Conservation (phyloP, 2,329 filamentous ascomycete genomes). For the Tolypocladium guangdongense region DNA sequence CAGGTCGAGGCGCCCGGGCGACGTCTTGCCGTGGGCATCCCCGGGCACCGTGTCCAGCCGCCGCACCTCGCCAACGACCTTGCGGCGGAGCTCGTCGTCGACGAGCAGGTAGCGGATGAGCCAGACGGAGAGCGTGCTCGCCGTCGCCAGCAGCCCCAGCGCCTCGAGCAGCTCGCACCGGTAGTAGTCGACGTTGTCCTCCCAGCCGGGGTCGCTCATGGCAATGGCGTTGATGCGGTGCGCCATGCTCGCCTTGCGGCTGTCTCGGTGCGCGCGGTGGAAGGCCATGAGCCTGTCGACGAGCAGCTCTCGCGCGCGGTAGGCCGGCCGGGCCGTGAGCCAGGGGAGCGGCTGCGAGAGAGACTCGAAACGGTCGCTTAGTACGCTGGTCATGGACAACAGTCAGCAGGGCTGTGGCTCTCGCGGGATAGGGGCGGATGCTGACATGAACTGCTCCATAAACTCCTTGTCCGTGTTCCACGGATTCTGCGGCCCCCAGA, state of each 20-base stretch:
- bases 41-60: constrained; percentile 4
- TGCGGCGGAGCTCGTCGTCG: constrained; percentile 7
- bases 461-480: constrained; percentile 19
- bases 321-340: constrained; percentile 15
- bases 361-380: constrained; percentile 17
- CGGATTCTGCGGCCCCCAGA: constrained; percentile 19
- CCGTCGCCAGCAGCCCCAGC: constrained; percentile 18
- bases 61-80: constrained; percentile 13
- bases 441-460: constrained; percentile 18
- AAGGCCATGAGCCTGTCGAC: constrained; percentile 13
- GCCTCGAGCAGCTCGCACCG: constrained; percentile 20
- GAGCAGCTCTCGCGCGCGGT: constrained; percentile 15
- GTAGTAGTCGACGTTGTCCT: constrained; percentile 19
- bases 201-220: constrained; percentile 17
- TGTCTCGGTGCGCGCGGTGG: constrained; percentile 13
- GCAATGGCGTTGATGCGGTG: constrained; percentile 20
- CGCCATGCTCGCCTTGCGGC: constrained; percentile 12
- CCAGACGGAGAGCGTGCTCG: constrained; percentile 19
- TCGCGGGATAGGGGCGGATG: background rate
- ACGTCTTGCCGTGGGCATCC: background rate
- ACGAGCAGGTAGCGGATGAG: constrained; percentile 16
- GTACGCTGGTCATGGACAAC: constrained; percentile 6
- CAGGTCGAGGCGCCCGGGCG: constrained; percentile 8
- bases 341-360: constrained; percentile 14
- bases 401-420: constrained; percentile 4